Percentiles rank a stretch among this genome's conserved stretches.
Conservation (phyloP, 805 yeast species). For the Saccharomycopsis sp. region DNA sequence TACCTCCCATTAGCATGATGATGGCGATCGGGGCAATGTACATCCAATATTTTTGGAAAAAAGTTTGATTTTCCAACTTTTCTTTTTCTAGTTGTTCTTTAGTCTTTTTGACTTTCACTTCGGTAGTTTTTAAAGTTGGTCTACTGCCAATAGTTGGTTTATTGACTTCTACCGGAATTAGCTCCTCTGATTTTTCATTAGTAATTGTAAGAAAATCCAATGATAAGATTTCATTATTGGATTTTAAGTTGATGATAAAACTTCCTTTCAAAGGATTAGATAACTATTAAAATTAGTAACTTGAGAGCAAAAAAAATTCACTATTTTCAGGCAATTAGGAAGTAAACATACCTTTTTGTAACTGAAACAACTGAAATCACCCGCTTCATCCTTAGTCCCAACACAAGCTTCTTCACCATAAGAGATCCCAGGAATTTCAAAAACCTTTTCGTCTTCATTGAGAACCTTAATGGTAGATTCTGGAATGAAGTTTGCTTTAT, state of each 20-base stretch:
- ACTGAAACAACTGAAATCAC: conserved; percentile 8
- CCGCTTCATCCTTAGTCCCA: conserved; percentile 5
- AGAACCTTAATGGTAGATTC: background rate
- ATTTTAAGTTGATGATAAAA: conserved; percentile 1
- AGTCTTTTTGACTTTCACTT: background rate
- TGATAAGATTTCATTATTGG: background rate
- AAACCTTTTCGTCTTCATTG: background rate
- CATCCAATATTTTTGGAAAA: conserved; percentile 18
- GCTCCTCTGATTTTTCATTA: background rate
- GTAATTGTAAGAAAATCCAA: background rate
- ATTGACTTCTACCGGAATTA: conserved; percentile 1
- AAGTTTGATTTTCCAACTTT: conserved; percentile 8
- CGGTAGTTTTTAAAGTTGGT: conserved; percentile 6
- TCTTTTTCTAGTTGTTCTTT: conserved; percentile 2
- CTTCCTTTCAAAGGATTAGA: background rate
- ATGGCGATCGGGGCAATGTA: conserved; percentile 14
- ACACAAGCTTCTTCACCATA: conserved; percentile 4
- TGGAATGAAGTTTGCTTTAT: background rate
- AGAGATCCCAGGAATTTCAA: background rate
- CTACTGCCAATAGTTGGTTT: conserved; percentile 2
- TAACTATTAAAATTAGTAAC: background rate
- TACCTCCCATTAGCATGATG: conserved; percentile 13
- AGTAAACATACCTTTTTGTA: conserved; percentile 5
- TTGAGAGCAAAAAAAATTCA: background rate
- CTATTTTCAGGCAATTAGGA: no score